Percentiles rank a stretch among this genome's conserved stretches.
These are phyloP conservation scores for Balakata baccata DNA, from an alignment of 345 rosid species.

Conservation along the genomic window DNA sequence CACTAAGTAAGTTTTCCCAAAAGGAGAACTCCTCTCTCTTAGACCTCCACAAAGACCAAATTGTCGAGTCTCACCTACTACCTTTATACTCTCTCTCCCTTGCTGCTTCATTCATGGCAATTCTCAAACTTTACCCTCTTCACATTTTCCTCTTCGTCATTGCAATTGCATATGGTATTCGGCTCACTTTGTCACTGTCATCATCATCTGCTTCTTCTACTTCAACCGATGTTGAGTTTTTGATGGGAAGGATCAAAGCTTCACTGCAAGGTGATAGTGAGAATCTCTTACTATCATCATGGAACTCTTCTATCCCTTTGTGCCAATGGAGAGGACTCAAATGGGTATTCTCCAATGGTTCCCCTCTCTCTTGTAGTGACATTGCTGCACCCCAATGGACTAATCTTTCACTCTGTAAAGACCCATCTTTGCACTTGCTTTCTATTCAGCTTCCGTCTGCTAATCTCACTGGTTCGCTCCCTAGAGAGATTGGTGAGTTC, in stretches of 20 bases:
- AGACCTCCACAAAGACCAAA: constrained; percentile 32
- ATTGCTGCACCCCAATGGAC: constrained; percentile 71
- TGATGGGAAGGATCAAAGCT: constrained; percentile 63
- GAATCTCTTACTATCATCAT: constrained; percentile 76
- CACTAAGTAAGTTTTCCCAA: constrained; percentile 48
- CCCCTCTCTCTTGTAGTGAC: constrained; percentile 55
- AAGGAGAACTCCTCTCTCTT: constrained; percentile 30
- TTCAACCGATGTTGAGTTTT: constrained; percentile 70
- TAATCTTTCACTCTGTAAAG: constrained; percentile 57
- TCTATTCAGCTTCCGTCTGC: constrained; percentile 94
- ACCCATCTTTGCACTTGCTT: constrained; percentile 72
- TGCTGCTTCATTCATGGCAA: constrained; percentile 48
- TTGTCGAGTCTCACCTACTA: constrained; percentile 2
- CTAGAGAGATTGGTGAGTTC: constrained; percentile 86
- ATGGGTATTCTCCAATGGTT: constrained; percentile 77
- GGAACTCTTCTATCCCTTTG: constrained; percentile 84
- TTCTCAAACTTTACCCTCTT: constrained; percentile 35
- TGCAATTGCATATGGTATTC: constrained; percentile 9
- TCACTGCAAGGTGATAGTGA: constrained; percentile 76
- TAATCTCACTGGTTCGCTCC: constrained; percentile 83
- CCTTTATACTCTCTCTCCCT: constrained; percentile 15
- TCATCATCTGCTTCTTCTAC: constrained; percentile 15
- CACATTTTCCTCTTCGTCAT: constrained; percentile 36
- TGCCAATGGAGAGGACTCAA: constrained; percentile 98
- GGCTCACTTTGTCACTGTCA: constrained; percentile 5